phyloP scores from a whole-genome alignment of 306 rosid genomes.

The Corylus heterophylla region DNA sequence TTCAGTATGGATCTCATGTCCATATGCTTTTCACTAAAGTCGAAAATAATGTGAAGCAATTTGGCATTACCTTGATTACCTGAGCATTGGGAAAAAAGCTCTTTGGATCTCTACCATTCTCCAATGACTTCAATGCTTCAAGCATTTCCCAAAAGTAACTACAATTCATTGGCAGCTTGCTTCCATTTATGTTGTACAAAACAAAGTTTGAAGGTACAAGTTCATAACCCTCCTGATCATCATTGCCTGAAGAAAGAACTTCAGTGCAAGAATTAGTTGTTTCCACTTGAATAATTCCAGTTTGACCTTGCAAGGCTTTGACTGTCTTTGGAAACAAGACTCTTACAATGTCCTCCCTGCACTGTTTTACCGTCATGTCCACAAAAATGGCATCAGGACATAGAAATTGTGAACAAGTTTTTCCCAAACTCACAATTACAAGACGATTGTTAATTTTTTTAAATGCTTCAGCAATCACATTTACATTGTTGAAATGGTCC shows the following conservation, averaged over 20 bases:
- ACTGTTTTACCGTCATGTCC: conserved; percentile 29
- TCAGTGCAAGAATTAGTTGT: conserved; percentile 7
- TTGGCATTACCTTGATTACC: conserved; percentile 24
- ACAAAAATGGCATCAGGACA: conserved; percentile 43
- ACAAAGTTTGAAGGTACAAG: conserved; percentile 5
- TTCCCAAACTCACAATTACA: conserved; percentile 39
- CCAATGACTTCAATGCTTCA: not conserved
- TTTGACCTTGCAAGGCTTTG: conserved; percentile 7
- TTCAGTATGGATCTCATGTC: not conserved
- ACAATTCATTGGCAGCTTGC: not conserved
- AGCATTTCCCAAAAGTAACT: conserved; percentile 29
- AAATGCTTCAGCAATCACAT: conserved; percentile 49
- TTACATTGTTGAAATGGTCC: conserved; percentile 3
- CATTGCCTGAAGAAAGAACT: conserved; percentile 9
- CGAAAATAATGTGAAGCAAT: not conserved
- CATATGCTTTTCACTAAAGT: not conserved
- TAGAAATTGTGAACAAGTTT: conserved; percentile 1
- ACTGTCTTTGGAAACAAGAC: conserved; percentile 31
- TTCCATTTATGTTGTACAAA: not conserved
- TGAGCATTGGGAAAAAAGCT: conserved; percentile 6
- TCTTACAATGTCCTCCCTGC: conserved; percentile 25
- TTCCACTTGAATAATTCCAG: conserved; percentile 3
- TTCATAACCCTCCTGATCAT: not conserved
- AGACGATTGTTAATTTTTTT: conserved; percentile 46
- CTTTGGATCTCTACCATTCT: not conserved